A percentile compares a stretch with the other conserved stretches of the same genome.
Conservation (phyloP, 2,329 filamentous ascomycete species). For the Aspergillus fumigatus region DNA sequence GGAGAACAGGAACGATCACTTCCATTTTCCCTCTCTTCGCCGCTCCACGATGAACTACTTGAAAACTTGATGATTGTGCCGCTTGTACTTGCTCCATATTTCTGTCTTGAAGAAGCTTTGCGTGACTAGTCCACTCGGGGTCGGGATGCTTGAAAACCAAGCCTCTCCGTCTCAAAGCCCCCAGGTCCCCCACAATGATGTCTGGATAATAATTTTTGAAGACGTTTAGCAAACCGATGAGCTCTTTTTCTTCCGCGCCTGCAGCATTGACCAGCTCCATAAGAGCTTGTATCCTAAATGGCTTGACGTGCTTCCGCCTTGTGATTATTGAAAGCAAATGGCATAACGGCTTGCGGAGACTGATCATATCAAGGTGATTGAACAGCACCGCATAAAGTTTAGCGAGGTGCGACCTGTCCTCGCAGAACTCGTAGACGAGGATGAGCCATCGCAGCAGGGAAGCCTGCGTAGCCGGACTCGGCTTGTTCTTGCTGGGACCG, state of each 20-base stretch:
- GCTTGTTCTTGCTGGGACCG: slow-evolving; percentile 73
- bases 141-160: slow-evolving; percentile 61
- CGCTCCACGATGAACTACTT: slow-evolving; percentile 54
- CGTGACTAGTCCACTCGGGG: slow-evolving; percentile 64
- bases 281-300: slow-evolving; percentile 74
- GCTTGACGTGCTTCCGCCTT: slow-evolving; percentile 74
- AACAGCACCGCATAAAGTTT: slow-evolving; percentile 73
- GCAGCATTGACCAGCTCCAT: slow-evolving; percentile 47
- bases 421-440: slow-evolving; percentile 67
- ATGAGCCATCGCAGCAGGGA: slow-evolving; percentile 73
- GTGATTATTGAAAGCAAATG: slow-evolving; percentile 77
- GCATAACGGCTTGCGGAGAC: slow-evolving; percentile 65
- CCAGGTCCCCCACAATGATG: slow-evolving; percentile 70
- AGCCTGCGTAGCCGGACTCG: slow-evolving; percentile 65
- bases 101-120: slow-evolving; percentile 63
- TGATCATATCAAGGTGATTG: slow-evolving; percentile 75
- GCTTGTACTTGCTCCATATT: slow-evolving; percentile 40
- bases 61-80: slow-evolving; percentile 54
- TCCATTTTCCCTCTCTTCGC: slow-evolving; percentile 48
- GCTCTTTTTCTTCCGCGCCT: slow-evolving; percentile 65
- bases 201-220: slow-evolving; percentile 91
- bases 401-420: slow-evolving; percentile 59
- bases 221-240: slow-evolving; percentile 71
- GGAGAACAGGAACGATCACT: slow-evolving; percentile 60
- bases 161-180: slow-evolving; percentile 36